Percentiles rank a stretch among this genome's conserved stretches.
Conservation (phyloP, 2,329 filamentous ascomycete genomes). For the Calonectria pteridis region DNA sequence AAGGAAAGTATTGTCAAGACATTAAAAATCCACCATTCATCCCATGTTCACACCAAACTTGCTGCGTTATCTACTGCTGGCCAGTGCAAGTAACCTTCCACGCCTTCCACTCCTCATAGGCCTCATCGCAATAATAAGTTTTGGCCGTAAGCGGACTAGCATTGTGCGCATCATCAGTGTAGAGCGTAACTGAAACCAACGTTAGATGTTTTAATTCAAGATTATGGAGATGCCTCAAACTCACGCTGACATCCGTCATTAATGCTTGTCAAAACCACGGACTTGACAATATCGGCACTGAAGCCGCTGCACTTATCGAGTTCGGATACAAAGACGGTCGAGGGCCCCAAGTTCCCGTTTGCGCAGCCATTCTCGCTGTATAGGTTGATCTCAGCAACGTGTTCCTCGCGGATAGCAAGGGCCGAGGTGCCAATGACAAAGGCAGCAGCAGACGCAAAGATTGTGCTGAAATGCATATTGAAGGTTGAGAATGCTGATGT, state of each 20-base stretch:
- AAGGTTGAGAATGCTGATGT: not conserved
- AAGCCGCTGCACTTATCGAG: not conserved
- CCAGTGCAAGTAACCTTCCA: not conserved
- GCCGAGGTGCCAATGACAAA: not conserved
- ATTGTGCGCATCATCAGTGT: not conserved
- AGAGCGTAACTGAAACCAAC: not conserved
- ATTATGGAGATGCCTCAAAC: not conserved
- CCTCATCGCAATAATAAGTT: not conserved
- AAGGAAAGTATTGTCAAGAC: not conserved
- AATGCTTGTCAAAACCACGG: not conserved
- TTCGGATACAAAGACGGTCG: not conserved
- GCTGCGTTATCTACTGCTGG: not conserved
- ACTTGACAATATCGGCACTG: not conserved
- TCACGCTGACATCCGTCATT: not conserved
- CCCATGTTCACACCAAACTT: not conserved
- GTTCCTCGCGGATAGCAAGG: not conserved
- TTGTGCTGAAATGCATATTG: not conserved
- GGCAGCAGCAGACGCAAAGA: not conserved
- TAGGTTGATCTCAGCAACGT: not conserved
- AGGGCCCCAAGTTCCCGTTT: not conserved
- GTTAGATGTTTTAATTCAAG: not conserved
- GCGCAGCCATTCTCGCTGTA: not conserved
- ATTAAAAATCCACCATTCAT: not conserved
- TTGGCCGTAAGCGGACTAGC: not conserved
- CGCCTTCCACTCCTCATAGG: not conserved